These are phyloP conservation scores for Acanthamoeba sp. DNA, from an alignment of 208 protist species.

Conservation along the genomic window DNA sequence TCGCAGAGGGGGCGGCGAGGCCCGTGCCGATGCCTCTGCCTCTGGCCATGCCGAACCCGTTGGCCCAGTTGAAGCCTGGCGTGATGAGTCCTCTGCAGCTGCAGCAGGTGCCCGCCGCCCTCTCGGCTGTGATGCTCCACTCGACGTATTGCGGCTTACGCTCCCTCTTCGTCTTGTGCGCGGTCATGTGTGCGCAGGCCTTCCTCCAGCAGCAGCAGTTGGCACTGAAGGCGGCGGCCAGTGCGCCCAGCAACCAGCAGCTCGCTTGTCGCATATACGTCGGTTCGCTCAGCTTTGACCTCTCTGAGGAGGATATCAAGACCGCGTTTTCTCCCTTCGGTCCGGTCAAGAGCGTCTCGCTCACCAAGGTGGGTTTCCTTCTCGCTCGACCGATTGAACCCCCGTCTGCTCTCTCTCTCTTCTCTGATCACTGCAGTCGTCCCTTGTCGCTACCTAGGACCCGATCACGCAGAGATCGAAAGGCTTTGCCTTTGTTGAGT, in stretches of 20 bases:
- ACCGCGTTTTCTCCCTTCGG: slow-evolving; percentile 39
- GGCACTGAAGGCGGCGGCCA: slow-evolving; percentile 28
- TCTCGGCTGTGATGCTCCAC: not conserved
- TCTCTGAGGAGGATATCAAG: slow-evolving; percentile 48
- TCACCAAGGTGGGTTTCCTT: slow-evolving; percentile 7
- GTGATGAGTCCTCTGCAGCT: not conserved
- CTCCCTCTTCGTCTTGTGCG: not conserved
- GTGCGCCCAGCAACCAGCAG: not conserved
- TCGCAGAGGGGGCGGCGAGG: not conserved
- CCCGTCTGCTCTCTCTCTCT: not conserved
- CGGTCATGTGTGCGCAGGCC: not conserved
- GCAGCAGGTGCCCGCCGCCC: not conserved
- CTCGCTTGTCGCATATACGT: slow-evolving; percentile 70
- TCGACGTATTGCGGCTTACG: not conserved
- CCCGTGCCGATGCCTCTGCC: not conserved
- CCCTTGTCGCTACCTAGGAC: not conserved
- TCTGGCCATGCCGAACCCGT: not conserved
- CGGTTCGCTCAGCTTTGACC: slow-evolving; percentile 56
- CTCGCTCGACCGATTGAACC: not conserved
- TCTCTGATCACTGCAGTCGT: not conserved
- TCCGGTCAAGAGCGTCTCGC: slow-evolving; percentile 31
- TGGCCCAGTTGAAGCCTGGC: not conserved
- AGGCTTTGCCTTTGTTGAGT: slow-evolving; percentile 68
- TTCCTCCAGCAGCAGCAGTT: slow-evolving; percentile 45
- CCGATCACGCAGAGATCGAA: slow-evolving; percentile 25